These are phyloP conservation scores for Cryphonectria radicalis DNA, from an alignment of 2,329 filamentous ascomycete species.

Conservation along the genomic window DNA sequence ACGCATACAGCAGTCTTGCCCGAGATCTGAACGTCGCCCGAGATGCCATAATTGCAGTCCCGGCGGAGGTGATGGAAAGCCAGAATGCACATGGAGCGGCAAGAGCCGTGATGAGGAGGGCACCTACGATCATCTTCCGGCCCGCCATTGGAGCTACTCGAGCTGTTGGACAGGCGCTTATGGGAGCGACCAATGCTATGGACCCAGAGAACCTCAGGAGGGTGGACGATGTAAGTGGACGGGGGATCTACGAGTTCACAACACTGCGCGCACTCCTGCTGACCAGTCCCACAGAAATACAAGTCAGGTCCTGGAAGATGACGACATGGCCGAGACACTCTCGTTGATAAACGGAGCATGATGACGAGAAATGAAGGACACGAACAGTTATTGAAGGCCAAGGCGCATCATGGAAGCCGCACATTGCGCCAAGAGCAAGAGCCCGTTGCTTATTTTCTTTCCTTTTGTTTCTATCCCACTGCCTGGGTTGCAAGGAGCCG, in stretches of 20 bases:
- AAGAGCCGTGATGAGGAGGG: slow-evolving; percentile 75
- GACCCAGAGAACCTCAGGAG: slow-evolving; percentile 81
- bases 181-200: slow-evolving; percentile 90
- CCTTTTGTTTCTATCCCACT: background rate
- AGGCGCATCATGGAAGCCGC: background rate
- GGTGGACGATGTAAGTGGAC: slow-evolving; percentile 80
- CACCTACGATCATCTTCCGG: slow-evolving; percentile 90
- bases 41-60: slow-evolving; percentile 93
- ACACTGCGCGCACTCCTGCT: slow-evolving; percentile 9
- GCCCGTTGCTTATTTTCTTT: background rate
- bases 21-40: slow-evolving; percentile 84
- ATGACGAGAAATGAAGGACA: slow-evolving; percentile 10
- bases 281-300: slow-evolving; percentile 27
- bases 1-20: slow-evolving; percentile 80
- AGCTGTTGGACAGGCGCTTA: slow-evolving; percentile 83
- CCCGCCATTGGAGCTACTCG: slow-evolving; percentile 90
- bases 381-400: background rate
- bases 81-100: slow-evolving; percentile 80
- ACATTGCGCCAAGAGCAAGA: background rate
- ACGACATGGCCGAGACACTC: background rate
- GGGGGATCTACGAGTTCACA: background rate
- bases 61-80: slow-evolving; percentile 87
- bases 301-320: slow-evolving; percentile 28
- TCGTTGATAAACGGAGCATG: background rate
- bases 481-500: background rate